These are phyloP conservation scores for Gracilaria gracilis DNA, from an alignment of 23 red algal genomes.

Conservation along the genomic window DNA sequence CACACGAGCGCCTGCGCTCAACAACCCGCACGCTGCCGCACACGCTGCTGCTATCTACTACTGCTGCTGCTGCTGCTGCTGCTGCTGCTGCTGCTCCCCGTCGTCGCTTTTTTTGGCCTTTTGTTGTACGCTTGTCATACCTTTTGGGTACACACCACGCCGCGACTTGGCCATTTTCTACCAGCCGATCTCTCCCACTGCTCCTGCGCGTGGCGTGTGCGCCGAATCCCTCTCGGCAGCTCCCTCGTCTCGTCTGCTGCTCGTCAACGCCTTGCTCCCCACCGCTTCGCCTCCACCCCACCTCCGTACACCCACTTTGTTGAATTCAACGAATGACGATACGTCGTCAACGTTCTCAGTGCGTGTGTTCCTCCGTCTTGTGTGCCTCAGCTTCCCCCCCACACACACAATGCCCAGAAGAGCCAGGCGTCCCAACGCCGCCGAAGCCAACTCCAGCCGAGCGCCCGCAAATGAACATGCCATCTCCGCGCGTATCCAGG, in stretches of 20 bases:
- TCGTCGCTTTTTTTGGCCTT: too few relatives aligned
- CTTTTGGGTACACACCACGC: background rate
- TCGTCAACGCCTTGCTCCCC: background rate
- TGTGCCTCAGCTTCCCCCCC: background rate
- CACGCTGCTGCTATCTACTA: too few relatives aligned
- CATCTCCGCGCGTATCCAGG: conserved; percentile 53
- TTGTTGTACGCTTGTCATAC: background rate
- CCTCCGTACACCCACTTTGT: background rate
- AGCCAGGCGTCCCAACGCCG: conserved; percentile 36
- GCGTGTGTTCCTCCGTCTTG: background rate
- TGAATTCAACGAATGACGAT: conserved; percentile 4
- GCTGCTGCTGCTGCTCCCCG: too few relatives aligned
- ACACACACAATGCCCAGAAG: conserved; percentile 41
- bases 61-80: too few relatives aligned
- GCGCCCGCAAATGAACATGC: conserved; percentile 35
- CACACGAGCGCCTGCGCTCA: too few relatives aligned
- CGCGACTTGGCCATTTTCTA: background rate
- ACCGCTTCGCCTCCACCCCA: background rate
- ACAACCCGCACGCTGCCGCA: too few relatives aligned
- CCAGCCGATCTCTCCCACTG: background rate
- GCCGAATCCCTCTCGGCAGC: background rate
- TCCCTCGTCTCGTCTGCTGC: background rate
- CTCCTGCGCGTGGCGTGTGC: background rate
- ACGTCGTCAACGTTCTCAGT: background rate
- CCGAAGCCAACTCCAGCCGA: conserved; percentile 18